Base-by-base conservation (phyloP, 1,139 yeast genomes). In the Yamadazyma spencermartinsiae region DNA sequence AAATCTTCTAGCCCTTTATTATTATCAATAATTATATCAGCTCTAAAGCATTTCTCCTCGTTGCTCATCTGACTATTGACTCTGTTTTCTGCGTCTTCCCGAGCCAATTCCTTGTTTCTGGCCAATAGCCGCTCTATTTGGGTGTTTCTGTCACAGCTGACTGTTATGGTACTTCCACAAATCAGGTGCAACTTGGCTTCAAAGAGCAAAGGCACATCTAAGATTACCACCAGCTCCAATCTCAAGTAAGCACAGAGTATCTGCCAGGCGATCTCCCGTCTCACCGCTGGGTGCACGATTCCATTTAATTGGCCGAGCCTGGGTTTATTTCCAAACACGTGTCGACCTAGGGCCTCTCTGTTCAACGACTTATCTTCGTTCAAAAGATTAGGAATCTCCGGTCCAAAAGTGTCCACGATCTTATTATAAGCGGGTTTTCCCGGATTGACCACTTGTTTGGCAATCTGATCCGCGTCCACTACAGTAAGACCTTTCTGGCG, bases 281-380 rank as follows among this genome's bases (percentile, higher is more conserved):
- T 76, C 2, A 94, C 92, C 3, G 90, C 95, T 0, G 98, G 97
- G 56, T 94, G 99, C 1, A 90, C 87, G 13, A 92, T 82, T 5
- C 75, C 59, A 58, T 94, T 94, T 46, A 94, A 67, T 17, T 62
- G 68, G 37, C 64, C 58, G 34, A 85, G 57, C 35, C 79, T 82
- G 5, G 67, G 68, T 27, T 63, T 69, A 49, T 86, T 71, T 1
- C 83, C 84, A 63, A 94, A 94, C 1, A 92, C 94, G 37, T 81
- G 79, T 35, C 70, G 65, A 0, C 98, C 98, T 35, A 94, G 68
- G 0, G 79, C 88, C 0, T 82, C 74, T 25, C 98, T 69, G 49
- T 86, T 82, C 38, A 90, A 61, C 1, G 63, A 37, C 0, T 74
- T 73, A 8, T 65, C 71, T 2, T 55, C 57, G 3, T 65, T 60